Evolutionary conservation across 2,329 filamentous ascomycete species (phyloP).

Genomic region (Lachnellula cervina): DNA sequence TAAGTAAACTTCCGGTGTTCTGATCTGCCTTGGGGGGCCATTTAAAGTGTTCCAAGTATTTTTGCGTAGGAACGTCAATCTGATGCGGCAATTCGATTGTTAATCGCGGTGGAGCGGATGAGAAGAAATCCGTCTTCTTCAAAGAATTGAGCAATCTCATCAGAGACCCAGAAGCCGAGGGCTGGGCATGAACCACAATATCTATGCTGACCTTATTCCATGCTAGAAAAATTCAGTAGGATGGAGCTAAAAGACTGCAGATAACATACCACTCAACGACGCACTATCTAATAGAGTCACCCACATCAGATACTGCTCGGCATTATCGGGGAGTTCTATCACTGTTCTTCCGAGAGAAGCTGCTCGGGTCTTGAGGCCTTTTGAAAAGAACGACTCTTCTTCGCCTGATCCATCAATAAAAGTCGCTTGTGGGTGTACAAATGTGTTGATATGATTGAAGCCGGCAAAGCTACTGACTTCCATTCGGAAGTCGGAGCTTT

Average conservation of each 20-base stretch:
- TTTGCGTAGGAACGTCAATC: constrained; percentile 59
- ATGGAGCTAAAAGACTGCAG: constrained; percentile 5
- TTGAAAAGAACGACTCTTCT: constrained; percentile 67
- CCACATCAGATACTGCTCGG: constrained; percentile 66
- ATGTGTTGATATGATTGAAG: constrained; percentile 67
- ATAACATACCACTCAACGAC: constrained; percentile 56
- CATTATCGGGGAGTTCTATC: constrained; percentile 66
- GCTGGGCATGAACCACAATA: constrained; percentile 73
- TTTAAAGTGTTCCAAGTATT: constrained; percentile 57
- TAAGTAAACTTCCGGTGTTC: constrained; percentile 51
- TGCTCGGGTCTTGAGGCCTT: constrained; percentile 53
- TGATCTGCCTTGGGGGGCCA: constrained; percentile 55
- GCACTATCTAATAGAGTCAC: constrained; percentile 70
- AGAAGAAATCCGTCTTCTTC: constrained; percentile 67
- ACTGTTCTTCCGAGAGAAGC: constrained; percentile 52
- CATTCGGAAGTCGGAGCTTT: constrained; percentile 67
- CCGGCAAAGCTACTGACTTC: constrained; percentile 59
- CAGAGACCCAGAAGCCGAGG: constrained; percentile 67
- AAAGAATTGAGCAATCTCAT: constrained; percentile 75
- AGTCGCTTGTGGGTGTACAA: constrained; percentile 70
- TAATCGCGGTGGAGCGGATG: constrained; percentile 64
- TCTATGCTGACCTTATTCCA: constrained; percentile 80
- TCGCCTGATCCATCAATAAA: constrained; percentile 57
- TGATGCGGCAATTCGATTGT: constrained; percentile 77
- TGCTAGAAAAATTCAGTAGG: constrained; percentile 40